Percentiles rank a stretch among this genome's conserved stretches.
Conservation (phyloP, 2,329 filamentous ascomycete species). For the Hypoxylon rubiginosum region DNA sequence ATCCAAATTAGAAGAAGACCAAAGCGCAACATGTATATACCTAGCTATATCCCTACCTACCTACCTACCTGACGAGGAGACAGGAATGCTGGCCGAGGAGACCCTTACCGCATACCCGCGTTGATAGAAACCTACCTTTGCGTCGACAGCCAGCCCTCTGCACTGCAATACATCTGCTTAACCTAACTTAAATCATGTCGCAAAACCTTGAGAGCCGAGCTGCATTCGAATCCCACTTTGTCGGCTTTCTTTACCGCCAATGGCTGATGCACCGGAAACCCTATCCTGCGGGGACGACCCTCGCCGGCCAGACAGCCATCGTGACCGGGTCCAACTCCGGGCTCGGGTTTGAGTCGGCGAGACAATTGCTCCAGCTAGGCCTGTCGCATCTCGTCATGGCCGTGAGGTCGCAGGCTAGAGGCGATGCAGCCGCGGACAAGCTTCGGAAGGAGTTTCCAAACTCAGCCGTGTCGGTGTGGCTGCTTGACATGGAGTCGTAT, state of each 20-base stretch:
- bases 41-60: too few species aligned
- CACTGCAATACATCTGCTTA: background rate
- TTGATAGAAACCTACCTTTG: background rate
- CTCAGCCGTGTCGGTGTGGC: constrained; percentile 31
- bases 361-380: constrained; percentile 31
- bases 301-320: constrained; percentile 33
- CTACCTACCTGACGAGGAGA: too few species aligned
- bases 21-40: background rate
- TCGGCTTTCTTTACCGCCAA: constrained; percentile 57
- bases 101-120: background rate
- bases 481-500: constrained; percentile 39
- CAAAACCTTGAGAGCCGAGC: constrained; percentile 52
- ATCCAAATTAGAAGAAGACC: background rate
- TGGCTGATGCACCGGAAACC: constrained; percentile 39
- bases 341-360: constrained; percentile 33
- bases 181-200: constrained; percentile 51
- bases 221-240: constrained; percentile 51
- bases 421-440: constrained; percentile 28
- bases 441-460: constrained; percentile 30
- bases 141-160: background rate
- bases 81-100: background rate
- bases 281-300: constrained; percentile 33
- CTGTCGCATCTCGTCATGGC: constrained; percentile 30
- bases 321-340: constrained; percentile 38
- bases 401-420: constrained; percentile 27